These are phyloP conservation scores for Limtongia smithiae DNA, from an alignment of 805 yeast species.

Conservation along the genomic window DNA sequence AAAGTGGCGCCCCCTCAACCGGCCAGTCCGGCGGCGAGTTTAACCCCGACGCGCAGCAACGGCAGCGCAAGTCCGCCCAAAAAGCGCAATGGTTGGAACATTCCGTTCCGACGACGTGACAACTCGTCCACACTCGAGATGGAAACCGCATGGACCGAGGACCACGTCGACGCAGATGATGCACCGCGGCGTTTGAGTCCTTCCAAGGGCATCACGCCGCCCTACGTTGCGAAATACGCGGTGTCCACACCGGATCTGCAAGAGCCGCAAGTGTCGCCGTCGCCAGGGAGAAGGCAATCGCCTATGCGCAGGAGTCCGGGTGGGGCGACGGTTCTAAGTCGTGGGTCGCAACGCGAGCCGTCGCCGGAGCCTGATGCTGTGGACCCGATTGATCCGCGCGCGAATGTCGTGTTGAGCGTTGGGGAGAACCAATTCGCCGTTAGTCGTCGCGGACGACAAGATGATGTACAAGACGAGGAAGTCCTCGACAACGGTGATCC, in stretches of 20 bases:
- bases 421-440: constrained; percentile 24
- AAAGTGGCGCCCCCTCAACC: not conserved
- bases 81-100: constrained; percentile 41
- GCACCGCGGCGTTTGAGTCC: too few species aligned
- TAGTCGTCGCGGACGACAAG: not conserved
- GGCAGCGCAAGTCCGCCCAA: not conserved
- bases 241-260: not conserved
- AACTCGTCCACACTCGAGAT: constrained; percentile 4
- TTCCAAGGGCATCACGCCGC: constrained; percentile 1
- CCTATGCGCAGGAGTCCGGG: not conserved
- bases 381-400: constrained; percentile 20
- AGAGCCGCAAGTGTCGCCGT: too few species aligned
- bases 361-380: not conserved
- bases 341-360: not conserved
- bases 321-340: not conserved
- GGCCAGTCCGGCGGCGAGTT: not conserved
- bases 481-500: constrained; percentile 48
- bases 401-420: constrained; percentile 22
- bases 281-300: too few species aligned
- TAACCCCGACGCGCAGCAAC: not conserved
- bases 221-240: not conserved
- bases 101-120: constrained; percentile 42
- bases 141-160: not conserved
- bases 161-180: too few species aligned
- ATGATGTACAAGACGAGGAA: constrained; percentile 35